Evolutionary conservation across 148 eudicot genomes (phyloP).

Genomic region (Hydrangea macrophylla): DNA sequence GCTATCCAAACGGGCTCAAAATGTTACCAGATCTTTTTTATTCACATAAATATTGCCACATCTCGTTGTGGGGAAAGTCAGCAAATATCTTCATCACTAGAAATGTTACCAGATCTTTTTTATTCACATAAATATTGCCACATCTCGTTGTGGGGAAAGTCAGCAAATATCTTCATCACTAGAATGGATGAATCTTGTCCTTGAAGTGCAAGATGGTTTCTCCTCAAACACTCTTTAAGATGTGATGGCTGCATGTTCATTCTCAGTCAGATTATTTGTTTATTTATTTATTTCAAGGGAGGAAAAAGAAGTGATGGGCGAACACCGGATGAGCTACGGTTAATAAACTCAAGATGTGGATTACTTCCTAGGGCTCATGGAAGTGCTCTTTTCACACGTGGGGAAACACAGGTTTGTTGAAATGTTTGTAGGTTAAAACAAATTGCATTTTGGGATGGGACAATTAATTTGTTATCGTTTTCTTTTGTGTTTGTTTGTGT

Average conservation of each 20-base stretch:
- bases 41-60: no score
- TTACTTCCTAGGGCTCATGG: constrained; percentile 99
- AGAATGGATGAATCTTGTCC: neutral
- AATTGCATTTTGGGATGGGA: neutral
- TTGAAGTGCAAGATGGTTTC: neutral
- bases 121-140: neutral
- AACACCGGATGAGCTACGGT: constrained; percentile 70
- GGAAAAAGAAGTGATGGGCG: constrained; percentile 98
- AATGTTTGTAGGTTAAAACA: neutral
- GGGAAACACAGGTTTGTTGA: constrained; percentile 92
- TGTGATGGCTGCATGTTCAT: neutral
- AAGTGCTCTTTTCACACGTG: constrained; percentile 98
- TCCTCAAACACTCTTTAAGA: neutral
- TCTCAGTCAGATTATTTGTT: constrained; percentile 8
- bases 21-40: no score
- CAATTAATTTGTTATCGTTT: no score
- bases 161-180: neutral
- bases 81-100: no score
- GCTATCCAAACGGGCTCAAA: no score
- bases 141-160: neutral
- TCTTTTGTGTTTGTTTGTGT: neutral
- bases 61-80: no score
- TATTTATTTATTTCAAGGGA: constrained; percentile 49
- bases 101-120: no score
- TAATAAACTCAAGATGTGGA: constrained; percentile 77